Evolutionary conservation across 805 yeast species (phyloP).

Genomic region (Lachancea nothofagi): DNA sequence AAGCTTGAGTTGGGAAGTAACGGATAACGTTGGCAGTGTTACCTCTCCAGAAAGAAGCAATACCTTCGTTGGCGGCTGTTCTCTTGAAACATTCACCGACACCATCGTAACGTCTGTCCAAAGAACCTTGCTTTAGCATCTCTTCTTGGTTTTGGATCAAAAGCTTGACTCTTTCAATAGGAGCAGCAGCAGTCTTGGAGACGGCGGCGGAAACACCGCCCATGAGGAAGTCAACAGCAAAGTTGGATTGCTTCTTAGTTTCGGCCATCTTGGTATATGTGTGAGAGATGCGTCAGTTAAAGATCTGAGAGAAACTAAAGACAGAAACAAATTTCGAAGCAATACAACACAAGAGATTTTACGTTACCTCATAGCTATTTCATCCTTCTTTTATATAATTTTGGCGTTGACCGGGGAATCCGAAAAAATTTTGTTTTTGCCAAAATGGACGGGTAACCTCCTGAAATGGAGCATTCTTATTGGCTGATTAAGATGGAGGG

Average conservation of each 20-base stretch:
- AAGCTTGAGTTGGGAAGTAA: conserved; percentile 99
- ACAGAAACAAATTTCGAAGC: not conserved
- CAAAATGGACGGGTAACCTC: not conserved
- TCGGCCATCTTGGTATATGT: conserved; percentile 25
- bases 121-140: conserved; percentile 97
- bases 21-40: conserved; percentile 98
- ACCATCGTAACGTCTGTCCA: conserved; percentile 81
- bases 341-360: no score
- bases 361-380: not conserved
- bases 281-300: no score
- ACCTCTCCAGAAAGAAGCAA: conserved; percentile 96
- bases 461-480: conserved; percentile 3
- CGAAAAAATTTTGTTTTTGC: conserved; percentile 3
- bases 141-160: conserved; percentile 97
- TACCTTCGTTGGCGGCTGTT: conserved; percentile 92
- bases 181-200: conserved; percentile 96
- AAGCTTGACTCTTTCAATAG: conserved; percentile 94
- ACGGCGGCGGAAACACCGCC: conserved; percentile 99
- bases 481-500: no score
- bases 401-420: conserved; percentile 4
- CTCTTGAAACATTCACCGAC: conserved; percentile 89
- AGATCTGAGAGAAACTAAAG: conserved; percentile 2
- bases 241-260: conserved; percentile 35
- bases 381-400: conserved; percentile 5
- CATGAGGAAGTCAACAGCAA: conserved; percentile 74